A percentile compares a stretch with the other conserved stretches of the same genome.
These are phyloP conservation scores for Plasmodium berghei DNA, from an alignment of 169 alveolate species.

Conservation along the genomic window DNA sequence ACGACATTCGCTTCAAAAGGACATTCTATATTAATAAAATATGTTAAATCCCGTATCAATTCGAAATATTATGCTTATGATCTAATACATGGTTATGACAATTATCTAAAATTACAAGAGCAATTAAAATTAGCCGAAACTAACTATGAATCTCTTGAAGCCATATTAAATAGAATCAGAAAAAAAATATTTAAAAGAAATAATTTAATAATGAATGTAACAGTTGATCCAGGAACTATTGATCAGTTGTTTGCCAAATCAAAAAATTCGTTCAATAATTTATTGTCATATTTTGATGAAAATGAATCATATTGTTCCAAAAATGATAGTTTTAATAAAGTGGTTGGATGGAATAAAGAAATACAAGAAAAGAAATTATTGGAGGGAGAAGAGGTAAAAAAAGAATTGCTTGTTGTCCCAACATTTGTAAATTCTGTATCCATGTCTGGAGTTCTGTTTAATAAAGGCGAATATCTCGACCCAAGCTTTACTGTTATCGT, in stretches of 20 bases:
- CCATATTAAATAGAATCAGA: slow-evolving; percentile 79
- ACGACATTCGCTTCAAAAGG: slow-evolving; percentile 72
- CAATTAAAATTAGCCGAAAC: slow-evolving; percentile 81
- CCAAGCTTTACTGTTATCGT: slow-evolving; percentile 81
- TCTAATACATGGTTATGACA: slow-evolving; percentile 80
- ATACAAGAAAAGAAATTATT: slow-evolving; percentile 42
- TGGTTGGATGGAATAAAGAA: slow-evolving; percentile 69
- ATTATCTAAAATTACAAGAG: slow-evolving; percentile 73
- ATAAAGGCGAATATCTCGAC: slow-evolving; percentile 76
- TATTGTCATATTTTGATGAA: slow-evolving; percentile 35
- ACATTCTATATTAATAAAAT: slow-evolving; percentile 72
- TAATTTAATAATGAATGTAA: slow-evolving; percentile 78
- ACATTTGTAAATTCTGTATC: slow-evolving; percentile 84
- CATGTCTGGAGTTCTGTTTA: slow-evolving; percentile 84
- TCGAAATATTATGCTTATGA: slow-evolving; percentile 80
- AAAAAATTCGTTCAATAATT: slow-evolving; percentile 32
- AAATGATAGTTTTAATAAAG: not conserved
- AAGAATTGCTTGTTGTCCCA: slow-evolving; percentile 77
- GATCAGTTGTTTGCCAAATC: slow-evolving; percentile 73
- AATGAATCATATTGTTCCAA: slow-evolving; percentile 3
- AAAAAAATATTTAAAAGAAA: slow-evolving; percentile 73
- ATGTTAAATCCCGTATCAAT: slow-evolving; percentile 77
- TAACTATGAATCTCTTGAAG: slow-evolving; percentile 71
- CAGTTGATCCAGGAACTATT: slow-evolving; percentile 77
- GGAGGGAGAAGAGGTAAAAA: slow-evolving; percentile 21